Evolutionary conservation across 306 rosid species (phyloP).

Genomic region (Medicago arabica): DNA sequence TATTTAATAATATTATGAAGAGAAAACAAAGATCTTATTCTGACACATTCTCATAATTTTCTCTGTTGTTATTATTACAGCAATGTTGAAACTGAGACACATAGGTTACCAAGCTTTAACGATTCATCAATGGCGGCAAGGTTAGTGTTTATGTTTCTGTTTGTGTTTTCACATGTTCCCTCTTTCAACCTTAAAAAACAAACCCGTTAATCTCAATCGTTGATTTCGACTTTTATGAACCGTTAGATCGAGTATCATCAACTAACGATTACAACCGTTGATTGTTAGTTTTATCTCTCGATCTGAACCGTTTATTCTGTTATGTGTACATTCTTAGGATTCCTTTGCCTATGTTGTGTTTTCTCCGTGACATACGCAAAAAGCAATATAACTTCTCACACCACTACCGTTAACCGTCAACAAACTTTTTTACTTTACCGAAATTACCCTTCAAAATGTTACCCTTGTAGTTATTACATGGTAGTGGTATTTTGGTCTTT

Average conservation of each 20-base stretch:
- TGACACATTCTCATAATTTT: background rate
- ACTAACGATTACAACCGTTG: conserved; percentile 54
- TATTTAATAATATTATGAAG: conserved; percentile 1
- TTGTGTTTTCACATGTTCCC: background rate
- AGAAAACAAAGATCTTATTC: conserved; percentile 29
- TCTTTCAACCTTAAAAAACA: conserved; percentile 37
- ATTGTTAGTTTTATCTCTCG: conserved; percentile 52
- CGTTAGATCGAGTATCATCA: conserved; percentile 50
- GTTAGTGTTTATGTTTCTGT: conserved; percentile 37
- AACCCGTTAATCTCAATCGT: conserved; percentile 49
- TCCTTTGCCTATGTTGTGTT: conserved; percentile 34
- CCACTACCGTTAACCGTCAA: conserved; percentile 36
- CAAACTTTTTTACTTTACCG: conserved; percentile 35
- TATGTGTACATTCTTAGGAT: conserved; percentile 57
- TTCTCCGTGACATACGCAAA: conserved; percentile 1
- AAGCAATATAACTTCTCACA: background rate
- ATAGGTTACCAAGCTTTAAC: conserved; percentile 65
- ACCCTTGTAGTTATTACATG: fast-evolving
- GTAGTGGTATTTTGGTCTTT: conserved; percentile 43
- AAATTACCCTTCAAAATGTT: conserved; percentile 39
- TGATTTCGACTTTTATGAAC: background rate
- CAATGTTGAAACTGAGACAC: conserved; percentile 51
- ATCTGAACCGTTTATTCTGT: conserved; percentile 79
- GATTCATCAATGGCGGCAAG: conserved; percentile 84
- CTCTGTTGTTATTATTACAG: conserved; percentile 42